Percentiles rank a stretch among this genome's conserved stretches.
These are phyloP conservation scores for Sarocladiaceae sp. DNA, from an alignment of 2,329 filamentous ascomycete species.

Conservation along the genomic window DNA sequence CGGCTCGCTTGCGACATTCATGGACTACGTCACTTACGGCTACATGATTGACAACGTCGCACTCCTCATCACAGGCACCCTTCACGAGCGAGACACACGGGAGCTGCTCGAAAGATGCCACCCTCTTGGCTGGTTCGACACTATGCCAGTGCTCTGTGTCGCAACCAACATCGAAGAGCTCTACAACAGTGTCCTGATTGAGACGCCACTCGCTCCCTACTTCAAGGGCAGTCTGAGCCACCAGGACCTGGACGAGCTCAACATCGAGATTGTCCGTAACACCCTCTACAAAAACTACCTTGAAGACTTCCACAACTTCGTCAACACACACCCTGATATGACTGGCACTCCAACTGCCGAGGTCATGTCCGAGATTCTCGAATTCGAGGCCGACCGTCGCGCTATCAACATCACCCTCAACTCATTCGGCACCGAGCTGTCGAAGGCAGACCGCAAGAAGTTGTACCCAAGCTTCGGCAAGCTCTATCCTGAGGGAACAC, in stretches of 20 bases:
- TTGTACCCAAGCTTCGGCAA: slow-evolving; percentile 90
- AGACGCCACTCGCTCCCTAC: slow-evolving; percentile 92
- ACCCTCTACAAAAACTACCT: slow-evolving; percentile 99
- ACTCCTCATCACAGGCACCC: slow-evolving; percentile 92
- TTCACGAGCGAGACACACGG: slow-evolving; percentile 94
- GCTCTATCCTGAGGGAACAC: slow-evolving; percentile 87
- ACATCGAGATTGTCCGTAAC: slow-evolving; percentile 98
- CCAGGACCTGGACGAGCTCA: slow-evolving; percentile 95
- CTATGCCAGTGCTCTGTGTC: slow-evolving; percentile 95
- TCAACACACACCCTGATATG: slow-evolving; percentile 85
- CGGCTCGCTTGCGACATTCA: slow-evolving; percentile 87
- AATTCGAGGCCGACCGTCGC: slow-evolving; percentile 94
- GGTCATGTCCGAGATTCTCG: slow-evolving; percentile 91
- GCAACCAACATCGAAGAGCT: slow-evolving; percentile 98
- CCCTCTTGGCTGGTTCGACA: slow-evolving; percentile 97
- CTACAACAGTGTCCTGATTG: slow-evolving; percentile 96
- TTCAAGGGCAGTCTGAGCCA: slow-evolving; percentile 97
- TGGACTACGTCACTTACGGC: slow-evolving; percentile 97
- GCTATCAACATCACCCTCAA: slow-evolving; percentile 99
- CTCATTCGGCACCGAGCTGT: slow-evolving; percentile 94
- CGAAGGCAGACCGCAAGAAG: slow-evolving; percentile 91
- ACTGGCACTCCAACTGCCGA: slow-evolving; percentile 84
- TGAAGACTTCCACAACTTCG: slow-evolving; percentile 93
- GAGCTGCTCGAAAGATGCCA: slow-evolving; percentile 95
- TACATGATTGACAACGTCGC: slow-evolving; percentile 99